Conservation (phyloP, 2,329 filamentous ascomycete species). For the Drechslerella stenobrocha region DNA sequence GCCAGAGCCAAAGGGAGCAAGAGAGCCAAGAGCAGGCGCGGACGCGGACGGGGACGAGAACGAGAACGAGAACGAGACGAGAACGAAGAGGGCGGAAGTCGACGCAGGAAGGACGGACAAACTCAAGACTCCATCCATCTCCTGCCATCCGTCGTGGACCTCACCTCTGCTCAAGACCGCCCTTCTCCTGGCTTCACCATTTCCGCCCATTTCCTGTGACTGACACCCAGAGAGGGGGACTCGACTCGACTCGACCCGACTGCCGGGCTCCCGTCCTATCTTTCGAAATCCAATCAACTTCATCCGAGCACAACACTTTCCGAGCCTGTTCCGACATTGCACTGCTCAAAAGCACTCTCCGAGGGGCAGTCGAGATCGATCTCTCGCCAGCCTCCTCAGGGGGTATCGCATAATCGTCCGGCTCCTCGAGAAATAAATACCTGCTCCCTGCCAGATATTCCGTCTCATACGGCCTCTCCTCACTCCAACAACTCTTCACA, state of each 20-base stretch:
- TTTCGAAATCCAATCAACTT: neutral
- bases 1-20: neutral
- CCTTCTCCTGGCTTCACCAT: no score
- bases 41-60: neutral
- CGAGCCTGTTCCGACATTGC: slow-evolving; percentile 15
- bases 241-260: no score
- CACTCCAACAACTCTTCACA: neutral
- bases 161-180: no score
- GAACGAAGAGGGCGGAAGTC: neutral
- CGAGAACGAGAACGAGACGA: neutral
- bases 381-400: slow-evolving; percentile 3
- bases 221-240: no score
- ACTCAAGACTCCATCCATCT: no score
- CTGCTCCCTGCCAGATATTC: neutral
- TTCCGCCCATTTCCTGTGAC: no score
- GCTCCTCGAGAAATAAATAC: neutral
- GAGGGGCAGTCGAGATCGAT: neutral
- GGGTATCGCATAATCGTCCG: neutral
- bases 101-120: no score
- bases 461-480: no score
- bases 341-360: slow-evolving; percentile 7
- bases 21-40: neutral
- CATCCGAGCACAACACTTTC: slow-evolving; percentile 26
- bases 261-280: no score
- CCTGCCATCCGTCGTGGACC: no score